Base-by-base conservation (phyloP, 768 basidiomycete species). In the Termitomyces sp. region DNA sequence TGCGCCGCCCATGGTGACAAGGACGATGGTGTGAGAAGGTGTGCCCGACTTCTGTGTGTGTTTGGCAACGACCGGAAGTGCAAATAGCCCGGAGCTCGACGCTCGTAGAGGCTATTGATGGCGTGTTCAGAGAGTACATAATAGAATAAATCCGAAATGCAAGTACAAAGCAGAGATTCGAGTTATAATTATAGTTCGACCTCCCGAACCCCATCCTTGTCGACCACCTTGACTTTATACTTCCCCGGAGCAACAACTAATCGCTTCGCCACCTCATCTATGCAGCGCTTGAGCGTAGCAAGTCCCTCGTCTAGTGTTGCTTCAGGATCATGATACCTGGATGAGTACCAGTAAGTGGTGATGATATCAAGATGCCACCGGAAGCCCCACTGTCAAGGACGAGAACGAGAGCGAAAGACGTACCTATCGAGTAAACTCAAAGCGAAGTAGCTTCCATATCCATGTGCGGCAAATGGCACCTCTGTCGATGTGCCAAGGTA, bases 401-500 rank as follows among this genome's bases (percentile, higher is more conserved):
- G 19, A 54, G 9, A 17, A 11, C 23, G 19, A 54, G 11, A 32
- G 45, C 47, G 19, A 35, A 19, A 45, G n/a, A 67, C 82, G 39
- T 56, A 91, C 91, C 91, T 79, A 68, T 99, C 97, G 54, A 98
- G 79, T 68, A 96, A 89, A 82, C 88, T 86, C 62, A 98, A 73
- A 10, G 86, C 88, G 71, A 98, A 97, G 73, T 94, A 97, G 55
- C 87, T 81, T 43, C 94, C 97, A 68, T 98, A 94, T 2, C 97
- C 97, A 67, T 98, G 96, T 0, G 94, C 94, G 16, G 86, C 94
- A 68, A 94, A 99, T 0, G 94, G 94, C 12, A 97, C 89, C 54
- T 86, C 82, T 3, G 86, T 82, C 67, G 90, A 79, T 5, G 97
- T 96, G 25, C 97, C 97, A 32, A 97, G 80, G 71, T 96, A 94